Percentiles rank a stretch among this genome's conserved stretches.
Conservation (phyloP, 768 basidiomycete species). For the Glaciozyma antarctica region DNA sequence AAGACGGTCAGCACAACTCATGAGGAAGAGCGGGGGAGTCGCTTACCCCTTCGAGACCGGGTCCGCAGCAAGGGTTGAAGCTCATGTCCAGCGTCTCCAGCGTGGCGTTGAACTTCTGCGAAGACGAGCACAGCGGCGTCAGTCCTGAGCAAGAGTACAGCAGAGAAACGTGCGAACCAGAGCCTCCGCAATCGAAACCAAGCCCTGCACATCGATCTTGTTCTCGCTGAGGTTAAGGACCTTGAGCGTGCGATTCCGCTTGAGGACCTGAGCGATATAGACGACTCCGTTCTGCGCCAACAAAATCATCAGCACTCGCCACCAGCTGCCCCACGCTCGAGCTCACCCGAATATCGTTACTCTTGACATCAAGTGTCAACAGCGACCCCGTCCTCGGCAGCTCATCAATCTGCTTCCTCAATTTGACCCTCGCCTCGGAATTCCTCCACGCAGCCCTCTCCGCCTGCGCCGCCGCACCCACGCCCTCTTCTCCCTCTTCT, state of each 20-base stretch:
- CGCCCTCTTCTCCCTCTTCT: background rate
- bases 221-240: constrained; percentile 91
- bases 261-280: constrained; percentile 89
- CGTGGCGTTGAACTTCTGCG: constrained; percentile 83
- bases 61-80: constrained; percentile 87
- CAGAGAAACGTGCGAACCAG: constrained; percentile 49
- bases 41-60: constrained; percentile 72
- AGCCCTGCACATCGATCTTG: constrained; percentile 71
- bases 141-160: background rate
- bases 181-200: constrained; percentile 76
- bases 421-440: constrained; percentile 47
- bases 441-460: constrained; percentile 28
- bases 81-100: constrained; percentile 89
- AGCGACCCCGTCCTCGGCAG: constrained; percentile 76
- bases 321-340: background rate
- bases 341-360: constrained; percentile 82
- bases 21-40: constrained; percentile 42
- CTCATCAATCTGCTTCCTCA: constrained; percentile 76
- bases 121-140: background rate
- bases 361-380: constrained; percentile 78
- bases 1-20: background rate
- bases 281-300: constrained; percentile 56
- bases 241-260: constrained; percentile 89
- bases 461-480: constrained; percentile 7
- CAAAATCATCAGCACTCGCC: background rate